These are phyloP conservation scores for Apophysomyces ossiformis DNA, from an alignment of 371 early-diverging fungal genomes.

Conservation along the genomic window DNA sequence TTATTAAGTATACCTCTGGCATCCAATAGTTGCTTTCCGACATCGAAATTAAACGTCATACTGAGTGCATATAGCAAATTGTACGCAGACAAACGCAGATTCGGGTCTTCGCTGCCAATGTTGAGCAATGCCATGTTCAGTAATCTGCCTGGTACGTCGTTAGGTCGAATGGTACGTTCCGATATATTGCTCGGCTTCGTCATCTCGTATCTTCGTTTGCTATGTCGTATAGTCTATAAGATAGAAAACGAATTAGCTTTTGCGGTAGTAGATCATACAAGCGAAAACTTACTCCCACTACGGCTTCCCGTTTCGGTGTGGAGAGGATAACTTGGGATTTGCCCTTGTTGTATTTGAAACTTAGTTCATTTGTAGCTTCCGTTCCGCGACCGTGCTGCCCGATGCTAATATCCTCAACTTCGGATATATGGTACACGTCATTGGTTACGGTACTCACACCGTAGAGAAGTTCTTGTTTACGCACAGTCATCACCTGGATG, in stretches of 20 bases:
- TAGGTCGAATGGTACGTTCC: slow-evolving; percentile 77
- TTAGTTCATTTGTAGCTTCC: slow-evolving; percentile 70
- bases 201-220: slow-evolving; percentile 68
- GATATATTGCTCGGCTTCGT: slow-evolving; percentile 61
- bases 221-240: slow-evolving; percentile 58
- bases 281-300: slow-evolving; percentile 55
- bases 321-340: slow-evolving; percentile 72
- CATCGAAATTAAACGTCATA: slow-evolving; percentile 77
- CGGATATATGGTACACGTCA: slow-evolving; percentile 86
- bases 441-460: slow-evolving; percentile 73
- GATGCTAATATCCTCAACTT: slow-evolving; percentile 74
- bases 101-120: slow-evolving; percentile 77
- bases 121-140: slow-evolving; percentile 89
- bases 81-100: slow-evolving; percentile 80
- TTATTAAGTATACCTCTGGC: slow-evolving; percentile 60
- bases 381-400: slow-evolving; percentile 38
- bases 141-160: slow-evolving; percentile 88
- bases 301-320: slow-evolving; percentile 78
- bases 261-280: not conserved
- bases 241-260: not conserved
- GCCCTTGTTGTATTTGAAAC: slow-evolving; percentile 73
- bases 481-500: slow-evolving; percentile 72
- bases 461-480: slow-evolving; percentile 64
- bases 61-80: slow-evolving; percentile 81
- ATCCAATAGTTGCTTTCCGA: slow-evolving; percentile 76